Base-by-base conservation (phyloP, 768 basidiomycete species). In the Pleurotus djamor region DNA sequence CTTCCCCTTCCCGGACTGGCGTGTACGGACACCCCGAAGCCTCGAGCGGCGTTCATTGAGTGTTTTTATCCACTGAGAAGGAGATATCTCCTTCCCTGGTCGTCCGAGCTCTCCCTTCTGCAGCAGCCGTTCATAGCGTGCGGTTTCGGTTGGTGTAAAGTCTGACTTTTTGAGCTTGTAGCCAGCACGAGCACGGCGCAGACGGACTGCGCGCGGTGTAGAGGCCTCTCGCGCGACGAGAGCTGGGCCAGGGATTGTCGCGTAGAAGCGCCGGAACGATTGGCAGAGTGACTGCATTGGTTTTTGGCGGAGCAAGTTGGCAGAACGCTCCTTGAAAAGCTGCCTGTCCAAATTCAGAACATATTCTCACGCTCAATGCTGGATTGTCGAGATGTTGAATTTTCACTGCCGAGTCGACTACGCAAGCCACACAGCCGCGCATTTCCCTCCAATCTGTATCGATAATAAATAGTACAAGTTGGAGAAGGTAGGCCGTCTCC, bases 131-230 rank as follows among this genome's bases (percentile, higher is more conserved):
- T 79, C 74, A 72, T 87, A 90, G 12, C 83, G 80, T 16, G 83
- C 76, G 60, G 81, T 75, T 67, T 90, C 88, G 44, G 83, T 79
- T 14, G 88, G 86, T 0, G 89, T 88, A 58, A 90, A 79, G 68
- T 86, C 85, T 33, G 82, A 73, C 48, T 68, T 64, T 45, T 79
- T 76, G 51, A 78, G 74, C 62, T 75, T 75, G 71, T 83, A 87
- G 61, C 72, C 73, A n/a, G 63, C 61, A 48, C 65, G 63, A 58
- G 73, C 72, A 58, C 91, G 85, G 55, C 91, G 88, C 14, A 83
- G 77, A 59, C 87, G 86, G 52, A 92, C 89, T 32, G 89, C 88
- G 45, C 85, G 80, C 0, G 91, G 91, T 0, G 88, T 83, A 0
- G 91, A 92, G 6, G 84, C 79, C 33, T 86, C 88, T 45, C 88